These are phyloP conservation scores for Arxiozyma heterogenica DNA, from an alignment of 1,139 yeast species.

Conservation along the genomic window DNA sequence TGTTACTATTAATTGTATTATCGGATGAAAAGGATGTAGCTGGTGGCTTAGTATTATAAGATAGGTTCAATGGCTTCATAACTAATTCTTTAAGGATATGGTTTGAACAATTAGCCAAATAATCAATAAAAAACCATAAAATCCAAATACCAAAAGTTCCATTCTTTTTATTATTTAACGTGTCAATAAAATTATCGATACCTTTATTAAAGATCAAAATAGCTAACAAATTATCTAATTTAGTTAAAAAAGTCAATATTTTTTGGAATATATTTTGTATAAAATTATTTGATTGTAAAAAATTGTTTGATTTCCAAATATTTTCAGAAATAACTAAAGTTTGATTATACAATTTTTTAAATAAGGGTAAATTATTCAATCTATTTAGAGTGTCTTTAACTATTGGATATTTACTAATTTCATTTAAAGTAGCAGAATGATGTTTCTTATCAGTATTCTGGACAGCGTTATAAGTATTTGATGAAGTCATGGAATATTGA, in stretches of 20 bases:
- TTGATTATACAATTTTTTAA: not conserved
- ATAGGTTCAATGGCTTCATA: constrained; percentile 20
- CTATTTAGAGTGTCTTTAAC: not conserved
- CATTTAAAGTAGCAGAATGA: not conserved
- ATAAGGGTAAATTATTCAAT: not conserved
- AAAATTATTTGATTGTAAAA: not conserved
- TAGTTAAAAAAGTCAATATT: not conserved
- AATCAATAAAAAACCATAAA: constrained; percentile 24
- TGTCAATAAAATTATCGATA: constrained; percentile 19
- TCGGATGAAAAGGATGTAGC: constrained; percentile 7
- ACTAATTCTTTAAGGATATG: constrained; percentile 21
- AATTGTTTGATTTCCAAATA: not conserved
- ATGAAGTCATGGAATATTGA: not conserved
- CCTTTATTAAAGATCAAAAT: constrained; percentile 25
- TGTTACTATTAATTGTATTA: not conserved
- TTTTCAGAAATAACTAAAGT: not conserved
- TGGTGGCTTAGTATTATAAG: not conserved
- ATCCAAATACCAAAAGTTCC: constrained; percentile 25
- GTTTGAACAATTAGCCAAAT: constrained; percentile 26
- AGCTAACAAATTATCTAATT: constrained; percentile 14
- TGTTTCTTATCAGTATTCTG: not conserved
- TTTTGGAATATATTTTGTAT: not conserved
- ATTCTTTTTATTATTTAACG: constrained; percentile 13
- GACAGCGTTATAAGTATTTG: not conserved
- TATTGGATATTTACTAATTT: not conserved